Conservation (phyloP, 2,329 filamentous ascomycete genomes). For the Aspergillus cejpii region DNA sequence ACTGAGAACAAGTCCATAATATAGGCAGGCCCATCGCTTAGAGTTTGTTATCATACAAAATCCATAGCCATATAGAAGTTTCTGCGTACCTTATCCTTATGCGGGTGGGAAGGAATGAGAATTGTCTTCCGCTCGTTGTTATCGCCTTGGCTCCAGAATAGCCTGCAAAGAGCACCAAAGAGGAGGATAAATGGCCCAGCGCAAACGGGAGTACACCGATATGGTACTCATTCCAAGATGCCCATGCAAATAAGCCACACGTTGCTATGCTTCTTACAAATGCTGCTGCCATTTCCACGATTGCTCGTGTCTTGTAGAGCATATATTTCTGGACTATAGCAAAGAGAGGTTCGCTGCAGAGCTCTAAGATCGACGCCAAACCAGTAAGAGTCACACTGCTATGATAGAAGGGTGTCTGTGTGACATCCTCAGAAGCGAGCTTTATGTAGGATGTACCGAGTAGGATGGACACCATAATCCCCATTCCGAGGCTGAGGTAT, state of each 20-base stretch:
- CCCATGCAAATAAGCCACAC: conserved; percentile 63
- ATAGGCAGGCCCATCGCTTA: conserved; percentile 40
- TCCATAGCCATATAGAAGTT: neutral
- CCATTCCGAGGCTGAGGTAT: conserved; percentile 68
- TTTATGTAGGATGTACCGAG: conserved; percentile 64
- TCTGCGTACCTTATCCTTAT: conserved; percentile 40
- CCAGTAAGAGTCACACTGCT: conserved; percentile 51
- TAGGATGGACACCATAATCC: conserved; percentile 55
- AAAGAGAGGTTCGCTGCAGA: conserved; percentile 82
- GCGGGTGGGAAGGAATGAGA: conserved; percentile 57
- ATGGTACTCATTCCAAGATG: conserved; percentile 46
- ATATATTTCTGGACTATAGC: conserved; percentile 77
- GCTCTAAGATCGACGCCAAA: conserved; percentile 60
- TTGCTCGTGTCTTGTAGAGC: conserved; percentile 70
- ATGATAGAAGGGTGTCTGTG: conserved; percentile 57
- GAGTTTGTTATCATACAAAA: conserved; percentile 11
- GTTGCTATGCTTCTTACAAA: conserved; percentile 69
- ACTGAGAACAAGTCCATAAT: conserved; percentile 58
- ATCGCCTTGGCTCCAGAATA: conserved; percentile 60
- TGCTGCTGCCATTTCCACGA: conserved; percentile 76
- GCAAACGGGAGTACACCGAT: conserved; percentile 83
- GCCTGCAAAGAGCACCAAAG: conserved; percentile 58
- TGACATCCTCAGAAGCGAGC: conserved; percentile 46
- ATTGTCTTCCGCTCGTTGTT: conserved; percentile 53
- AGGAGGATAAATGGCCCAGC: conserved; percentile 74